Evolutionary conservation across 495 filamentous ascomycete genomes (phyloP), one percentile per base, ranked within the genome.

Genomic region (Bacidia gigantensis): DNA sequence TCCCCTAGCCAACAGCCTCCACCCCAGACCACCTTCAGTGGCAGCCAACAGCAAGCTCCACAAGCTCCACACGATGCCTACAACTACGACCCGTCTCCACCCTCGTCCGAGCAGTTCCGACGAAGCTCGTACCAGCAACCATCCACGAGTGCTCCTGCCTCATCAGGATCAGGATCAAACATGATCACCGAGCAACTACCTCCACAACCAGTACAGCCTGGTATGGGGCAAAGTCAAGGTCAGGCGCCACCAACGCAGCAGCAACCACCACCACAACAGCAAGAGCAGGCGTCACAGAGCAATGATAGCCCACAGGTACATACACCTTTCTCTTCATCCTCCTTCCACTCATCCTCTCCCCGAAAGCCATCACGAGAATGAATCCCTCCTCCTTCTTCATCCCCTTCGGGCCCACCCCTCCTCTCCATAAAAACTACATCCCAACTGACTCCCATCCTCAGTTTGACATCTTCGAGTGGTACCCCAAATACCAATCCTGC

Each of bases 391-490:
- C 25, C 25, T 22, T 46, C 44, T 47, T 22, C 2, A 47, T 22
- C 21, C 44, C 22, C 7, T 35, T 35, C 29, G n/a, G n/a, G 7
- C 29, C 29, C 29, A 14, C 29, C 29, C 29, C 29, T 70, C 47
- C 58, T 61, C 49, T 53, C 29, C 44, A 38, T 20, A 63, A 69
- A 49, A 55, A 64, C 54, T 12, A 50, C 46, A 14, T 35, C 53
- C n/a, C 23, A 22, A 26, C 29, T n/a, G 53, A 35, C 12, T 22
- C n/a, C 12, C 22, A 3, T 5, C 7, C 62, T 67, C 41, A 71
- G 50, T 87, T 88, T 64, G 90, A 95, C 65, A 83, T 96, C 53
- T 80, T 96, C 64, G 84, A 87, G 53, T 98, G 92, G 92, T 85
- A 94, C 62, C 87, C 89, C 14, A 79, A 83, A 46, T 95, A 95